Percentiles rank a stretch among this genome's conserved stretches.
phyloP scores from a whole-genome alignment of 768 basidiomycete genomes.

The Tulasnella sp. region DNA sequence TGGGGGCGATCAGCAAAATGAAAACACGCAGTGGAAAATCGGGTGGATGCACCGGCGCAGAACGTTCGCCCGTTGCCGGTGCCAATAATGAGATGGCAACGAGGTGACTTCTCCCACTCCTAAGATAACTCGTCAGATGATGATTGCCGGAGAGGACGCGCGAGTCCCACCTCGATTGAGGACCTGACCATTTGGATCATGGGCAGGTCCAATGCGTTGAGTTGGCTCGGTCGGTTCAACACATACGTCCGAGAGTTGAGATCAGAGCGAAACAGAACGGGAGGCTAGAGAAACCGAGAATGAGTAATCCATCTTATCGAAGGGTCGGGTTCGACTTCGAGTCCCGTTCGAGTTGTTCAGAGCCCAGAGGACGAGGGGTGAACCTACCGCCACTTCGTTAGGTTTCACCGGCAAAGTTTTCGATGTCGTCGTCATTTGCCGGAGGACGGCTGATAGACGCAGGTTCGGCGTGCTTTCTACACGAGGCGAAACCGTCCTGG shows the following conservation, averaged over 20 bases:
- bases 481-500: conserved; percentile 14
- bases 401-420: conserved; percentile 5
- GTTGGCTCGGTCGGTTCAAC: conserved; percentile 66
- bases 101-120: conserved; percentile 64
- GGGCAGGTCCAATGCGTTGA: conserved; percentile 67
- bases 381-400: conserved; percentile 13
- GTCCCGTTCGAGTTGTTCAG: not conserved
- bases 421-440: conserved; percentile 9
- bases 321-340: not conserved
- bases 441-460: conserved; percentile 9
- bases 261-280: conserved; percentile 59
- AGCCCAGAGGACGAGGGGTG: conserved; percentile 2
- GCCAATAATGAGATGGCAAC: conserved; percentile 61
- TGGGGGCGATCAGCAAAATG: not conserved
- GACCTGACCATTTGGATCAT: conserved; percentile 64
- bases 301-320: not conserved
- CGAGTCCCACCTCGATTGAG: conserved; percentile 54
- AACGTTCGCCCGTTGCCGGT: conserved; percentile 65
- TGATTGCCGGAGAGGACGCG: not conserved
- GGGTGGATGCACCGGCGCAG: conserved; percentile 54
- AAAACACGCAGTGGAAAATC: not conserved
- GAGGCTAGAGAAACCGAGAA: conserved; percentile 22
- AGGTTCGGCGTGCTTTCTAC: conserved; percentile 5
- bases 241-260: conserved; percentile 52
- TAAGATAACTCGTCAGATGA: conserved; percentile 24